Evolutionary conservation across 2,329 filamentous ascomycete species (phyloP), one percentile per base, ranked within the genome.

Genomic region (Monosporascus ibericus): DNA sequence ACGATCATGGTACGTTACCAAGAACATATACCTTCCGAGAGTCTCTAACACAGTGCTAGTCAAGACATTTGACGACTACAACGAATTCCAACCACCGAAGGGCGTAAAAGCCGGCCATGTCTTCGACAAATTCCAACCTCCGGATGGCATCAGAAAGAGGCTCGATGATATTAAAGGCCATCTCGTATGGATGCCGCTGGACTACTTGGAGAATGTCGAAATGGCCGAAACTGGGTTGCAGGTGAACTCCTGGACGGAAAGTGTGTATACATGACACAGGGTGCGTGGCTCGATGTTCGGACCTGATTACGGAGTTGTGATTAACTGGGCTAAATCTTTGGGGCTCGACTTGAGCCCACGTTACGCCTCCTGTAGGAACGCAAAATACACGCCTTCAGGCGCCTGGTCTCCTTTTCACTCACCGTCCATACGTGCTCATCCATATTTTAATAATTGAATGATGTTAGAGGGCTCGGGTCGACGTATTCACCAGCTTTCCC

Each of bases 101-200:
- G 82, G 85, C 5, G 80, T 88, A 56, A 94, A 90, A 69, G 74
- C 90, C 3, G 92, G 94, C 0, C 94, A 97, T 70, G 78, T 97
- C 54, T 95, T 88, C 63, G 90, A 95, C 67, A 82, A 82, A 53
- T 90, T 87, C 69, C 79, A 87, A 68, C 86, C 88, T 0, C 80
- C 84, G 0, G 76, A 85, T 24, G 86, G 95, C 51, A 84, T 94
- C 6, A 80, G 88, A 17, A 69, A 78, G 58, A 90, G 92, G 68
- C 74, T 97, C 48, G 85, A 90, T 62, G 78, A 86, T 64, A 83
- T 97, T 60, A 86, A 84, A 72, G 92, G 92, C 0, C 92, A 97
- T 73, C 70, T 97, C 40, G 92, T 97, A 6, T 95, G 90, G 89
- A 92, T 96, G 85, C 91, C 91, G n/a, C 69, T 97, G 63, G 82